Percentiles rank a stretch among this genome's conserved stretches.
phyloP scores from a whole-genome alignment of 1,284 basidiomycete genomes.

The Cryptococcus hybrid region DNA sequence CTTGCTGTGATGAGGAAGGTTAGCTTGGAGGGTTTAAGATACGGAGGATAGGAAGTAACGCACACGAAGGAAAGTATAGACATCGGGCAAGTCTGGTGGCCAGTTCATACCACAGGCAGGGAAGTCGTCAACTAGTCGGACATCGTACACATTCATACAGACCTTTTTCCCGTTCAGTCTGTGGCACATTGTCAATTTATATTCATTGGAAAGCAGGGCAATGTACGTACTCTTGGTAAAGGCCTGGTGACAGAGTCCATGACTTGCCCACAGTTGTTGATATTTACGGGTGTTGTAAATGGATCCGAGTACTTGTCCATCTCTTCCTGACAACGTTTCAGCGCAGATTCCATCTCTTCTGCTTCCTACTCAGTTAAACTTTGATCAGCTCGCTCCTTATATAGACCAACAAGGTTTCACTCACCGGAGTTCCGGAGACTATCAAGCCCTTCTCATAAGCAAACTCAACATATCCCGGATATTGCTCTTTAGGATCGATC shows the following conservation, averaged over 20 bases:
- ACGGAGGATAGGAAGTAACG: constrained; percentile 29
- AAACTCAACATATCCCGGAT: constrained; percentile 86
- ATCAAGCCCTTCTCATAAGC: constrained; percentile 70
- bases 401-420: too few relatives aligned
- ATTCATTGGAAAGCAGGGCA: too few relatives aligned
- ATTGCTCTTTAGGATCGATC: constrained; percentile 88
- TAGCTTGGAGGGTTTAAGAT: neutral
- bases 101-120: constrained; percentile 99
- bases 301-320: constrained; percentile 54
- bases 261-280: constrained; percentile 65
- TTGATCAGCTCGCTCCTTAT: too few relatives aligned
- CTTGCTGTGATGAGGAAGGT: constrained; percentile 54
- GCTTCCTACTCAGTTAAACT: constrained; percentile 49
- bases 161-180: constrained; percentile 69
- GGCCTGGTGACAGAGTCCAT: constrained; percentile 62
- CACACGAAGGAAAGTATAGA: constrained; percentile 78
- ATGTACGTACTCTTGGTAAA: constrained; percentile 60
- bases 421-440: too few relatives aligned
- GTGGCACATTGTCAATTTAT: neutral
- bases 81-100: constrained; percentile 81
- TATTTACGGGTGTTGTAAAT: constrained; percentile 58
- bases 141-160: constrained; percentile 96
- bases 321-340: constrained; percentile 63
- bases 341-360: constrained; percentile 61
- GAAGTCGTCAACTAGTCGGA: constrained; percentile 75